Percentiles rank a stretch among this genome's conserved stretches.
Conservation (phyloP, 1,284 basidiomycete genomes). For the Fomes fomentarius region DNA sequence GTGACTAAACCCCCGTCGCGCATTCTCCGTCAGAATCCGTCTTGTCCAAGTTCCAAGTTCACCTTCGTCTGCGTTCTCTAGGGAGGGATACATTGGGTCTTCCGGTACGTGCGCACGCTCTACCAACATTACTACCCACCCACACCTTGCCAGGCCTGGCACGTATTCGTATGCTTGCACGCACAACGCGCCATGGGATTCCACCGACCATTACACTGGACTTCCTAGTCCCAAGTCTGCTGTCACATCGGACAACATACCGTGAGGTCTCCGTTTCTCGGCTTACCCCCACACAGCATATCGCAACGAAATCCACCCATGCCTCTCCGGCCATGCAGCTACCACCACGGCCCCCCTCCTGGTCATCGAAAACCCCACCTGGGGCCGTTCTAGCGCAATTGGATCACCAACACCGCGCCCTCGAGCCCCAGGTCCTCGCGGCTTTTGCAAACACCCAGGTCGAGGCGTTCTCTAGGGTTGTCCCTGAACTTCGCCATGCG, state of each 20-base stretch:
- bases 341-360: neutral
- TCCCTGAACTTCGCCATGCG: constrained; percentile 17
- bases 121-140: too few species aligned
- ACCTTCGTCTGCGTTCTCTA: too few species aligned
- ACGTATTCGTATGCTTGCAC: constrained; percentile 19
- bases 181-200: constrained; percentile 20
- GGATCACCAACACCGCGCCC: constrained; percentile 9
- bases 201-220: constrained; percentile 27
- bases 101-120: neutral
- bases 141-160: neutral
- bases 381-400: constrained; percentile 11
- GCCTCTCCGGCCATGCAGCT: neutral
- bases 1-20: too few species aligned
- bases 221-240: constrained; percentile 29
- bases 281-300: too few species aligned
- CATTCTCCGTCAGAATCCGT: too few species aligned
- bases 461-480: constrained; percentile 22
- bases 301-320: neutral
- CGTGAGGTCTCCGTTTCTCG: too few species aligned
- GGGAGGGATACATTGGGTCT: too few species aligned
- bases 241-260: constrained; percentile 5
- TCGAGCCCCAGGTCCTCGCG: constrained; percentile 7
- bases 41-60: too few species aligned
- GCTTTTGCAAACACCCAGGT: constrained; percentile 15
- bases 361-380: constrained; percentile 8